Conservation (phyloP, 257 asterid genomes). For the Rhazya stricta region DNA sequence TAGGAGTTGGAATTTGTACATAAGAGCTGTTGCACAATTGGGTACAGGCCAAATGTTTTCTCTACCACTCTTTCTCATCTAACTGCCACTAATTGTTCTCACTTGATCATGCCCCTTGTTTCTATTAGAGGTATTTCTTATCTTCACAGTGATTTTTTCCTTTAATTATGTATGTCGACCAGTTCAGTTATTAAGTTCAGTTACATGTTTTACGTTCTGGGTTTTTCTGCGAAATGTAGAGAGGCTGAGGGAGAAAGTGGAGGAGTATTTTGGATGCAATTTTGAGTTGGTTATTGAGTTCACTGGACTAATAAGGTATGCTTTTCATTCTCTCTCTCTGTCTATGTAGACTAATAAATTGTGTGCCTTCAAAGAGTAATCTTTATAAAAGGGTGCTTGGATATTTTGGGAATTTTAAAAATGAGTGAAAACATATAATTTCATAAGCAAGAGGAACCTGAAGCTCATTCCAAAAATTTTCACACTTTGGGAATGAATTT, state of each 20-base stretch:
- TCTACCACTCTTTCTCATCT: slow-evolving; percentile 92
- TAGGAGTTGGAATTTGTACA: slow-evolving; percentile 88
- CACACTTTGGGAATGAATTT: neutral
- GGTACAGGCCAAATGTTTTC: slow-evolving; percentile 84
- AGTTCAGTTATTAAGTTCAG: slow-evolving; percentile 5
- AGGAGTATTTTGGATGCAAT: slow-evolving; percentile 72
- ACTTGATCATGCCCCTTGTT: slow-evolving; percentile 70
- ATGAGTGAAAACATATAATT: neutral
- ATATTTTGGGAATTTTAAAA: neutral
- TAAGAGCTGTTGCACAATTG: slow-evolving; percentile 80
- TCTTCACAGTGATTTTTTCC: neutral
- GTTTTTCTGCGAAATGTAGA: slow-evolving; percentile 35
- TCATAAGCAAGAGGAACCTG: neutral
- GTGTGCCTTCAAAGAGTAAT: neutral
- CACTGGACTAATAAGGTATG: slow-evolving; percentile 81
- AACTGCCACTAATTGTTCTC: slow-evolving; percentile 69
- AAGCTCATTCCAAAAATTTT: neutral
- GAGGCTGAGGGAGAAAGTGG: slow-evolving; percentile 72
- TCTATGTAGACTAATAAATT: neutral
- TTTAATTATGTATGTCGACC: neutral
- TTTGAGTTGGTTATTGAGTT: slow-evolving; percentile 82
- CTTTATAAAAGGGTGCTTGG: neutral
- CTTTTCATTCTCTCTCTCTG: neutral
- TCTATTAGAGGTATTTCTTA: slow-evolving; percentile 61
- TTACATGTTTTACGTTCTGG: neutral